Evolutionary conservation across 164 flowering plant genomes (phyloP).

Genomic region (Dillenia turbinata): DNA sequence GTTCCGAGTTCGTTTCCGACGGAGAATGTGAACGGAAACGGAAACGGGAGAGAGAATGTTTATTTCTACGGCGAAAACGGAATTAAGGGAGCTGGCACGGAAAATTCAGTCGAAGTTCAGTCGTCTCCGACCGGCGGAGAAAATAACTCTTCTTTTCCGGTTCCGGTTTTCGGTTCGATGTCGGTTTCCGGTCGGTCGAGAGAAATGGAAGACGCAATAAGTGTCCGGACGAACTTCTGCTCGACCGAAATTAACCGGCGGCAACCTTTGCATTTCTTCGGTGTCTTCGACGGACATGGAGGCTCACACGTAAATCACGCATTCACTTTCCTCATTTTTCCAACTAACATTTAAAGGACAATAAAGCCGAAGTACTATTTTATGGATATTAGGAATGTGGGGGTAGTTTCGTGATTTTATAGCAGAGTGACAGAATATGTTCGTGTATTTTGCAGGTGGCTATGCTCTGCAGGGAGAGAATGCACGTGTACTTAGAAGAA

Average conservation of each 20-base stretch:
- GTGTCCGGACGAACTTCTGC: constrained; percentile 24
- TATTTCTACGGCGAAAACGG: constrained; percentile 1
- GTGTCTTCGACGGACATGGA: constrained; percentile 62
- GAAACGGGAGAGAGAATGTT: constrained; percentile 5
- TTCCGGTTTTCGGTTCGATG: constrained; percentile 29
- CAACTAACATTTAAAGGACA: neutral
- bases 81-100: constrained; percentile 14
- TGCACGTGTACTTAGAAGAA: constrained; percentile 38
- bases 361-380: too few species aligned
- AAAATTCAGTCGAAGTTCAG: neutral
- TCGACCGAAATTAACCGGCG: constrained; percentile 15
- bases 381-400: too few species aligned
- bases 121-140: constrained; percentile 7
- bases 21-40: neutral
- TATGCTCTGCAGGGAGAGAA: constrained; percentile 29
- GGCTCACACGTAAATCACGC: constrained; percentile 40
- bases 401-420: too few species aligned
- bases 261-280: constrained; percentile 45
- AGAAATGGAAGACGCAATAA: constrained; percentile 49
- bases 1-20: neutral
- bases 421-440: too few species aligned
- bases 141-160: neutral
- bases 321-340: neutral
- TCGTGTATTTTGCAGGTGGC: constrained; percentile 30
- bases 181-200: constrained; percentile 39